Evolutionary conservation across 1,284 basidiomycete species (phyloP), one percentile per base, ranked within the genome.

Genomic region (Uromyces viciae-fabae): DNA sequence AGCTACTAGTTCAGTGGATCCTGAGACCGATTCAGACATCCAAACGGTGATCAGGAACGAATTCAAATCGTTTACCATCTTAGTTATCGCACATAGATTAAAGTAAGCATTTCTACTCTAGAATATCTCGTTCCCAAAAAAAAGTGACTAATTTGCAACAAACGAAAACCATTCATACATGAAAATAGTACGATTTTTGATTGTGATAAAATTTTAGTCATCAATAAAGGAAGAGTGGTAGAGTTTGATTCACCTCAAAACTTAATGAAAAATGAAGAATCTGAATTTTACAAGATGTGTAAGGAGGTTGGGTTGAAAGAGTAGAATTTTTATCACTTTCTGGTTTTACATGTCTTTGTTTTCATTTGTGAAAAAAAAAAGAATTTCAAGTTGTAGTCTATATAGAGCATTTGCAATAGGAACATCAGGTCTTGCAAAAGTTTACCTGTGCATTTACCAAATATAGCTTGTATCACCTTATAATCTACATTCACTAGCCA

Each of bases 161-260:
- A 22, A 49, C 11, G 22, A 22, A 49, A 49, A 11, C 46, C 22
- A 11, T 11, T 11, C 46, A 11, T 22, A 46, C 46, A 40, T 19
- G 60, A 56, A 56, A 56, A 54, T 40, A 80, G 78, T 52, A 87
- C 86, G 0, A 88, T 89, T 71, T 87, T 88, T 83, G 88, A 89
- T 83, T 88, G 88, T 75, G 88, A 88, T 85, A 87, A 87, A 83
- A 87, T 89, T 43, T 84, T 89, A 3, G 88, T 89, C 2, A 85
- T 90, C 14, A 88, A 87, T 81, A 86, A 86, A 7, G 89, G 89
- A 38, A 87, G 88, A 76, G 85, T 89, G 54, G 82, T 89, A 58
- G 89, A 90, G 83, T 89, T 86, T 82, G 89, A 88, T 83, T 88
- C 88, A 68, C 93, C 93, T 0, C 86, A 86, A n/a, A 87, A 88